Evolutionary conservation across 352 stramenopile species (phyloP).

Genomic region (Globisporangium emineosum): DNA sequence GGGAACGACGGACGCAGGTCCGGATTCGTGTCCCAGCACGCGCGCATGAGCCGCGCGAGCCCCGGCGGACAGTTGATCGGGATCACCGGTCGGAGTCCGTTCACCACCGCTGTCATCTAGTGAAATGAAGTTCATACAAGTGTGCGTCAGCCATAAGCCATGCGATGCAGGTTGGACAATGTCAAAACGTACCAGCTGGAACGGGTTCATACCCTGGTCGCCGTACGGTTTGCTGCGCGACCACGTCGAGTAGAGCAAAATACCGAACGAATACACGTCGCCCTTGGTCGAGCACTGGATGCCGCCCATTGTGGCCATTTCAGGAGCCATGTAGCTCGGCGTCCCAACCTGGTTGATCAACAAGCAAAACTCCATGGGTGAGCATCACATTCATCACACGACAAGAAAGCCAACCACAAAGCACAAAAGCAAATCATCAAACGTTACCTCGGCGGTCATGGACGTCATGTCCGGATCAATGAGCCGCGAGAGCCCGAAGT

Average conservation of each 20-base stretch:
- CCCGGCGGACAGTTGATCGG: slow-evolving; percentile 75
- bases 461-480: slow-evolving; percentile 84
- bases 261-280: slow-evolving; percentile 86
- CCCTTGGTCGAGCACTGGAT: slow-evolving; percentile 87
- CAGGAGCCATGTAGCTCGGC: slow-evolving; percentile 88
- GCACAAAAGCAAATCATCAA: background rate
- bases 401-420: too few species aligned
- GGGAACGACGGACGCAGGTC: slow-evolving; percentile 70
- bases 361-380: background rate
- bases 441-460: slow-evolving; percentile 72
- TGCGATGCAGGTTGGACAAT: background rate
- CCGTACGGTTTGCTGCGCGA: slow-evolving; percentile 85
- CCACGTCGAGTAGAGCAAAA: slow-evolving; percentile 86
- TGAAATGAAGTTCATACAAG: background rate
- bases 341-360: slow-evolving; percentile 58
- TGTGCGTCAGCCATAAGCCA: slow-evolving; percentile 5
- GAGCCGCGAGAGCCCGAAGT: slow-evolving; percentile 90
- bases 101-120: slow-evolving; percentile 86
- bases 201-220: slow-evolving; percentile 89
- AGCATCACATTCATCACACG: background rate
- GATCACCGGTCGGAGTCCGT: slow-evolving; percentile 80
- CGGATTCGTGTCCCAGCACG: slow-evolving; percentile 78
- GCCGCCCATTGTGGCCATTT: slow-evolving; percentile 89
- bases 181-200: slow-evolving; percentile 65
- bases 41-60: slow-evolving; percentile 75